phyloP scores from a whole-genome alignment of 306 rosid genomes.

The Inga leiocalycina region DNA sequence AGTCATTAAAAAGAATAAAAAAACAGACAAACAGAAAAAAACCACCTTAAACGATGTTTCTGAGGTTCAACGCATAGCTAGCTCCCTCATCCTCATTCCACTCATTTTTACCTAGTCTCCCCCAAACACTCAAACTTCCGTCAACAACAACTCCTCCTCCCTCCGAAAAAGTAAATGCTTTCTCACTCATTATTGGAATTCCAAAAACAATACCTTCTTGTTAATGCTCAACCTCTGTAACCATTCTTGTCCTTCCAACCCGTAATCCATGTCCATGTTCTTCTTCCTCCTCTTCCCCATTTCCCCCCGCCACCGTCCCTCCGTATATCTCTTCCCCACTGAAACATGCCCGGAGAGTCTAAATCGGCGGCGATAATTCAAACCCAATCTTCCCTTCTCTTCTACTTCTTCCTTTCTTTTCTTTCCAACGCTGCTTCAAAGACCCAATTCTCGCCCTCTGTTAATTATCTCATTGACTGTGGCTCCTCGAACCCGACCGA shows the following conservation, averaged over 20 bases:
- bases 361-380: constrained; percentile 12
- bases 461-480: constrained; percentile 71
- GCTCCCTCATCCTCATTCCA: constrained; percentile 26
- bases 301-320: not conserved
- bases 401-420: not conserved
- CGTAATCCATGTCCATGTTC: not conserved
- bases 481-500: constrained; percentile 53
- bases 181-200: too few species aligned
- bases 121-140: not conserved
- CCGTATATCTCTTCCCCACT: not conserved
- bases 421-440: constrained; percentile 20
- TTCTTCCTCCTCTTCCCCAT: not conserved
- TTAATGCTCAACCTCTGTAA: not conserved
- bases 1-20: not conserved
- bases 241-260: not conserved
- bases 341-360: constrained; percentile 42
- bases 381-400: constrained; percentile 32
- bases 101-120: constrained; percentile 44
- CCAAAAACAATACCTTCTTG: too few species aligned
- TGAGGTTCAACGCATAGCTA: constrained; percentile 52
- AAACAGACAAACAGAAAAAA: not conserved
- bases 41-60: not conserved
- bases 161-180: not conserved
- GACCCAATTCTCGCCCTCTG: constrained; percentile 48
- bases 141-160: constrained; percentile 25